Evolutionary conservation across 495 filamentous ascomycete genomes (phyloP), one percentile per base, ranked within the genome.

Genomic region (Parathielavia hyrcaniae): DNA sequence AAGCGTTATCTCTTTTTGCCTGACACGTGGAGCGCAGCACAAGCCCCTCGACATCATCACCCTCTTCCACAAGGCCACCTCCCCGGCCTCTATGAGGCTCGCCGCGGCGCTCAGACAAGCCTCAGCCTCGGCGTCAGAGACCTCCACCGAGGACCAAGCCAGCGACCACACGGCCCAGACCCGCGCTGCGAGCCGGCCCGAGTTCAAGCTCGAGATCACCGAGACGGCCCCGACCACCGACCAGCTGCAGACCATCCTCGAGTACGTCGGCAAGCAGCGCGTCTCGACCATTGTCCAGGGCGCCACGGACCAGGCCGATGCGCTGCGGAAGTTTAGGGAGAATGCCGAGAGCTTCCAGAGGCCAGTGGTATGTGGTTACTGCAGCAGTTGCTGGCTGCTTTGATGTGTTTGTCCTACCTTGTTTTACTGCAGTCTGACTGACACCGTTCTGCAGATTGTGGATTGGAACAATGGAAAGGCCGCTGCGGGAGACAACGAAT

Each of bases 401-500:
- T 36, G 26, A 34, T 34, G 19, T 22, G 1, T 30, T 54, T 20
- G 11, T 14, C 17, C 30, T n/a, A 19, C 2, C 38, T 36, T 9
- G 20, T 44, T 12, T 40, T 7, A 1, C 26, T 53, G 48, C 19
- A 12, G 26, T 19, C 16, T 51, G 34, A 20, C 49, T 51, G 13
- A 51, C 19, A 5, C 1, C 22, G 50, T 57, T 48, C 6, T 40
- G 54, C 65, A 91, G 87, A 81, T 80, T 52, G 95, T 98, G 23
- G 93, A 97, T 71, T 98, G 93, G 95, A 85, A 86, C 60, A 90
- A 91, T 73, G 95, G 93, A 54, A 83, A 81, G 67, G 90, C 84
- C 65, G 80, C 88, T 32, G 76, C 82, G 51, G 88, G 89, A 8
- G 86, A 87, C 47, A 80, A 86, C 60, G 83, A 92, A 75, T 91